Percentiles rank a stretch among this genome's conserved stretches.
Conservation (phyloP, 2,329 filamentous ascomycete species). For the Epichloe typhina region DNA sequence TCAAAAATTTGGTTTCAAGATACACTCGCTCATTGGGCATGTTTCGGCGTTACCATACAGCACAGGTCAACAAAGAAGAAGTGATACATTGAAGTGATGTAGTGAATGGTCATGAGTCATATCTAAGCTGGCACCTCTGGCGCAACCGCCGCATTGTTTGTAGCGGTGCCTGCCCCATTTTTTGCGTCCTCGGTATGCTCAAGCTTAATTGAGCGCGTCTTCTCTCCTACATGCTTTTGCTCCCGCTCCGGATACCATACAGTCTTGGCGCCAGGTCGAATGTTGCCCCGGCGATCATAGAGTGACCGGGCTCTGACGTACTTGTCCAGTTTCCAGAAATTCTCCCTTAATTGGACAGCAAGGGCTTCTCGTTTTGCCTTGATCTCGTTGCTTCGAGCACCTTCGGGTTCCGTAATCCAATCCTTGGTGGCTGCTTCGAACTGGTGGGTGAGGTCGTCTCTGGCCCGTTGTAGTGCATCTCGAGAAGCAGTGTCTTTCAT, state of each 20-base stretch:
- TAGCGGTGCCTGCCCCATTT: background rate
- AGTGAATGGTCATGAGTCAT: too few species aligned
- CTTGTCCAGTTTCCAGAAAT: constrained; percentile 61
- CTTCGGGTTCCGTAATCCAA: constrained; percentile 37
- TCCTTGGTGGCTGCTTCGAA: constrained; percentile 45
- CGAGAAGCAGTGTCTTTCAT: constrained; percentile 32
- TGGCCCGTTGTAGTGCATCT: constrained; percentile 35
- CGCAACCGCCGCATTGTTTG: background rate
- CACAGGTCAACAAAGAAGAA: too few species aligned
- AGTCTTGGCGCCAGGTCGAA: constrained; percentile 1
- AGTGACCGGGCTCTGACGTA: constrained; percentile 48
- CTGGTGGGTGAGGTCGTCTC: constrained; percentile 37
- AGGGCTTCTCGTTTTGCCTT: constrained; percentile 29
- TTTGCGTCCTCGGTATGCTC: background rate
- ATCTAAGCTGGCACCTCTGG: constrained; percentile 1
- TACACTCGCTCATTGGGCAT: too few species aligned
- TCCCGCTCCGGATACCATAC: constrained; percentile 1
- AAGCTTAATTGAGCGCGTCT: background rate
- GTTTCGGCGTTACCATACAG: too few species aligned
- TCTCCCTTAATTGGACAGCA: constrained; percentile 37
- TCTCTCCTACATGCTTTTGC: background rate
- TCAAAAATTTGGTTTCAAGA: too few species aligned
- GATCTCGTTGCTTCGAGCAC: constrained; percentile 9
- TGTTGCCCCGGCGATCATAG: constrained; percentile 38
- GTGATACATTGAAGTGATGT: too few species aligned